Base-by-base conservation (phyloP, 164 flowering plant genomes). In the Liquidambar formosana region DNA sequence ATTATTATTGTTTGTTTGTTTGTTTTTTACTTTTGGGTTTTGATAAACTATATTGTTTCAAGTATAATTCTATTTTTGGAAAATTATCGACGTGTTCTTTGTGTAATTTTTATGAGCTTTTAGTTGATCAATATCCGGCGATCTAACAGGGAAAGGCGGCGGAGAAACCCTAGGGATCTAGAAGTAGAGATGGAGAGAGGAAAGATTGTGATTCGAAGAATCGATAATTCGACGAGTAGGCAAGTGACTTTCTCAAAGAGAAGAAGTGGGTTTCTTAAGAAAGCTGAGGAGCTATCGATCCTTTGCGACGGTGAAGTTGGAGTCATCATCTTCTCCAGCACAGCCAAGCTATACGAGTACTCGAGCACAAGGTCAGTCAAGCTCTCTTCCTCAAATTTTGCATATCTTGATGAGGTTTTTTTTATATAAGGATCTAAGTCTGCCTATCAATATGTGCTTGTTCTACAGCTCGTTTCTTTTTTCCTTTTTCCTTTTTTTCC, bases 201-300 rank as follows among this genome's bases (percentile, higher is more conserved):
- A 18, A 77, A 77, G 71, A 77, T 77, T 33, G 80, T 56, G 62
- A 73, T 73, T 22, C 67, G 74, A 14, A 77, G 73, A 58, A 77
- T 77, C 3, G 73, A 77, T 22, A 73, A 73, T 51, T 61, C 76
- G 41, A 73, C 73, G 10, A 77, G 77, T 69, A 65, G 74, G 66
- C 80, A 77, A 68, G 80, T 77, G 69, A 77, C 80, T 26, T 77
- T 77, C 54, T 77, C 71, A 15, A 77, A 77, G 70, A 44, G 80
- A 43, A 61, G 77, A 63, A 77, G 38, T 51, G 77, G 77, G 23
- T 56, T 77, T 74, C 65, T 77, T 4, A 77, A 77, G 77, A 77
- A 77, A 57, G 80, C 80, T 5, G 73, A 23, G 48, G 80, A 77
- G 68, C 74, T 77, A 1, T 77, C 77, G 4, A 73, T 73, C 63